phyloP scores from a whole-genome alignment of 306 rosid species.

The Sophora flavescens region DNA sequence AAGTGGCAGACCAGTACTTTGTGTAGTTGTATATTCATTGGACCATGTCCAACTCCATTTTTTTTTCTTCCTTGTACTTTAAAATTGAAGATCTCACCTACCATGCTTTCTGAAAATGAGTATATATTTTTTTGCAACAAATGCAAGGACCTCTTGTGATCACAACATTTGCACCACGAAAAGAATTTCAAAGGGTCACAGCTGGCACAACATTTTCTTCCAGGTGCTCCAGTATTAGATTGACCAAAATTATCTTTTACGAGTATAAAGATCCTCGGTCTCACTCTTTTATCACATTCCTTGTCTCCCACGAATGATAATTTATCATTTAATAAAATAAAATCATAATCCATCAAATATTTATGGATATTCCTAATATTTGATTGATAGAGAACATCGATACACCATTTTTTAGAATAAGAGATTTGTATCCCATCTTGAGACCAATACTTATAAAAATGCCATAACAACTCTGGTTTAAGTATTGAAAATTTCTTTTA shows the following conservation, averaged over 20 bases:
- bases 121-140: constrained; percentile 16
- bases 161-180: background rate
- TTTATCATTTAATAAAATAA: no score
- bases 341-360: no score
- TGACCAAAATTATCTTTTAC: background rate
- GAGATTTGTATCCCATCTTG: no score
- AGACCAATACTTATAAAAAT: no score
- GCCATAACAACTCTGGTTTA: no score
- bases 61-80: constrained; percentile 17
- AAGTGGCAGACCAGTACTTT: constrained; percentile 37
- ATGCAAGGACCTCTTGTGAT: background rate
- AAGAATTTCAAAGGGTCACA: background rate
- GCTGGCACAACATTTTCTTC: background rate
- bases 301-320: no score
- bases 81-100: constrained; percentile 34
- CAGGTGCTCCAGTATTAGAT: background rate
- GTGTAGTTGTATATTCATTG: background rate
- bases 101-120: constrained; percentile 21
- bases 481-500: no score
- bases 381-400: no score
- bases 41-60: background rate
- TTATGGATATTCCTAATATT: no score
- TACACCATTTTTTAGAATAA: no score
- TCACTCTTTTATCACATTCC: no score
- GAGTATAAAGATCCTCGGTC: no score